Evolutionary conservation across 306 rosid genomes (phyloP).

Genomic region (Lathyrus sativus): DNA sequence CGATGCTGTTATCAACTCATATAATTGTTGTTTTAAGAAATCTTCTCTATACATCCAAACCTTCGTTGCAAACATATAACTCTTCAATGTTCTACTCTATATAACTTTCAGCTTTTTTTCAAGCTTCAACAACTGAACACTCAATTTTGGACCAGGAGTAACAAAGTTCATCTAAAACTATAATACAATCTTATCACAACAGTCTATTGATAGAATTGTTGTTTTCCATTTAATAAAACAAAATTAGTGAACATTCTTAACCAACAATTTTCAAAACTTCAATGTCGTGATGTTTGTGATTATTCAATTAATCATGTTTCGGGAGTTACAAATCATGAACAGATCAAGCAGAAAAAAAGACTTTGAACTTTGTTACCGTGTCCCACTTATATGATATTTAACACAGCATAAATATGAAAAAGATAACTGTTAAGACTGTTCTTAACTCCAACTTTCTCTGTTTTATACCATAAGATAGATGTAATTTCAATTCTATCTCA

Average conservation of each 20-base stretch:
- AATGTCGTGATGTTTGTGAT: not conserved
- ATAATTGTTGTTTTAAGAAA: no score
- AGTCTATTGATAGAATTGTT: not conserved
- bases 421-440: not conserved
- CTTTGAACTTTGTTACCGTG: not conserved
- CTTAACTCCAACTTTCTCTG: not conserved
- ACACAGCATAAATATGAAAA: not conserved
- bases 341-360: not conserved
- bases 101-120: not conserved
- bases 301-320: slow-evolving; percentile 6
- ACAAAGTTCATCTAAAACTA: not conserved
- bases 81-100: not conserved
- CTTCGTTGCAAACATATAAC: not conserved
- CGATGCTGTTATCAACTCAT: not conserved
- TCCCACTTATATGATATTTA: not conserved
- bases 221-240: not conserved
- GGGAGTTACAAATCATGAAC: not conserved
- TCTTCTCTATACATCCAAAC: not conserved
- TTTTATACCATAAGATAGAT: not conserved
- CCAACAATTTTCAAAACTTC: not conserved
- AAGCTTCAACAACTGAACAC: not conserved
- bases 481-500: slow-evolving; percentile 9
- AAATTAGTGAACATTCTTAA: not conserved
- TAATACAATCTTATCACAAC: not conserved
- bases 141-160: not conserved